Evolutionary conservation across 2,329 filamentous ascomycete species (phyloP).

Genomic region (Chaetomium globosum): DNA sequence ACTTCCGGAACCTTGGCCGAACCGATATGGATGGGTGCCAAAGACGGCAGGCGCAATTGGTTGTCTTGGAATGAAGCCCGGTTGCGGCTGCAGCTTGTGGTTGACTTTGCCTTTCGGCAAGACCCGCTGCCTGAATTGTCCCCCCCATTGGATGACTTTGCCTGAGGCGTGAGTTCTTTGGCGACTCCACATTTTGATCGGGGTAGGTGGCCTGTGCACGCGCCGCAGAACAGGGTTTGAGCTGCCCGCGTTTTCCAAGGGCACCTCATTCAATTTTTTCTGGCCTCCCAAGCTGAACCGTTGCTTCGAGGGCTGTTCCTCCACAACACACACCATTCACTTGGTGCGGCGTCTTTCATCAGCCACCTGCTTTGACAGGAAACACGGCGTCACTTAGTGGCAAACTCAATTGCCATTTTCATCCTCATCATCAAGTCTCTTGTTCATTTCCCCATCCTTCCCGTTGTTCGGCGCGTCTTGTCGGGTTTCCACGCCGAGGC

Average conservation of each 20-base stretch:
- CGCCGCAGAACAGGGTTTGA: constrained; percentile 24
- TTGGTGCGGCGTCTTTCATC: constrained; percentile 33
- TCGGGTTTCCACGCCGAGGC: constrained; percentile 25
- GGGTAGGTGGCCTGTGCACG: constrained; percentile 33
- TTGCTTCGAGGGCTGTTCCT: constrained; percentile 27
- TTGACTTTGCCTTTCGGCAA: constrained; percentile 12
- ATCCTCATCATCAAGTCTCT: constrained; percentile 30
- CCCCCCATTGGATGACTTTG: neutral
- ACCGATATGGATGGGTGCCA: neutral
- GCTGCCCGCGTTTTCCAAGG: constrained; percentile 34
- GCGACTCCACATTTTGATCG: constrained; percentile 25
- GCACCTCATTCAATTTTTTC: constrained; percentile 34
- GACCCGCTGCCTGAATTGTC: constrained; percentile 5
- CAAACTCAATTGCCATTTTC: constrained; percentile 27
- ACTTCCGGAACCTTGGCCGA: neutral
- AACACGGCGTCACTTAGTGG: constrained; percentile 23
- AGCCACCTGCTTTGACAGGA: constrained; percentile 32
- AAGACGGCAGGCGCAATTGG: constrained; percentile 5
- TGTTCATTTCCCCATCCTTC: constrained; percentile 22
- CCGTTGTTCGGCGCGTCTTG: constrained; percentile 29
- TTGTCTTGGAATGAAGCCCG: neutral
- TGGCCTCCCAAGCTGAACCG: constrained; percentile 30
- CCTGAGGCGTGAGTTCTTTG: constrained; percentile 12
- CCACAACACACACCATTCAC: constrained; percentile 29
- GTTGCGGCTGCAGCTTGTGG: constrained; percentile 6